Evolutionary conservation across 805 yeast genomes (phyloP).

Genomic region (Teunomyces kruisii): DNA sequence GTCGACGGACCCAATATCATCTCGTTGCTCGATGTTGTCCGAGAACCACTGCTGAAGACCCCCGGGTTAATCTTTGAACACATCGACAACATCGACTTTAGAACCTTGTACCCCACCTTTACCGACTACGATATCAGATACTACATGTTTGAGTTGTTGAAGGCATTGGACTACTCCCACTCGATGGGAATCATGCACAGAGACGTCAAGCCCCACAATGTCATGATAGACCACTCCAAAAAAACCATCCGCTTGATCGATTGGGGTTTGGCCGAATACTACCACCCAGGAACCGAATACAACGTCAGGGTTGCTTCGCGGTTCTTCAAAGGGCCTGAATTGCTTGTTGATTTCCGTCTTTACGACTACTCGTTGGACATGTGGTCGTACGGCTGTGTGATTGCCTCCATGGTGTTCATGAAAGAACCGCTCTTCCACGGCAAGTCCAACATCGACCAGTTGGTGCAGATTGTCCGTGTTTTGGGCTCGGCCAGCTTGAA

Average conservation of each 20-base stretch:
- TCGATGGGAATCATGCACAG: conserved; percentile 94
- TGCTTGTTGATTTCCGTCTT: conserved; percentile 75
- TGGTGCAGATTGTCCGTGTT: conserved; percentile 85
- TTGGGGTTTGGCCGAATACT: conserved; percentile 95
- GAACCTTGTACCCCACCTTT: conserved; percentile 81
- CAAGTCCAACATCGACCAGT: conserved; percentile 85
- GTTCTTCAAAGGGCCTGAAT: conserved; percentile 90
- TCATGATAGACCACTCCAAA: conserved; percentile 80
- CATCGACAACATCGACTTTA: conserved; percentile 80
- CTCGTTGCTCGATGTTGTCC: conserved; percentile 75
- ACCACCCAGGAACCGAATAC: conserved; percentile 85
- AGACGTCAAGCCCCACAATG: conserved; percentile 92
- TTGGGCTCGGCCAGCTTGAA: conserved; percentile 79
- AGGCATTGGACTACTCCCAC: conserved; percentile 85
- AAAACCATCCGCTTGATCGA: conserved; percentile 73
- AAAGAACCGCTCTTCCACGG: conserved; percentile 94
- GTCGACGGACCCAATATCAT: conserved; percentile 83
- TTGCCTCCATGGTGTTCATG: conserved; percentile 84
- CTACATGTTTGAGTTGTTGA: conserved; percentile 79
- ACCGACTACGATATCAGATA: conserved; percentile 71
- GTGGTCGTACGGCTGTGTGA: conserved; percentile 91
- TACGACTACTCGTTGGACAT: conserved; percentile 87
- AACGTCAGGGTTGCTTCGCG: conserved; percentile 91
- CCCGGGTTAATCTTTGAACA: conserved; percentile 89
- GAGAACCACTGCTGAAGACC: conserved; percentile 80